A percentile compares a stretch with the other conserved stretches of the same genome.
Conservation (phyloP, 2,329 filamentous ascomycete genomes). For the Paracorniculantispora psalliotae region DNA sequence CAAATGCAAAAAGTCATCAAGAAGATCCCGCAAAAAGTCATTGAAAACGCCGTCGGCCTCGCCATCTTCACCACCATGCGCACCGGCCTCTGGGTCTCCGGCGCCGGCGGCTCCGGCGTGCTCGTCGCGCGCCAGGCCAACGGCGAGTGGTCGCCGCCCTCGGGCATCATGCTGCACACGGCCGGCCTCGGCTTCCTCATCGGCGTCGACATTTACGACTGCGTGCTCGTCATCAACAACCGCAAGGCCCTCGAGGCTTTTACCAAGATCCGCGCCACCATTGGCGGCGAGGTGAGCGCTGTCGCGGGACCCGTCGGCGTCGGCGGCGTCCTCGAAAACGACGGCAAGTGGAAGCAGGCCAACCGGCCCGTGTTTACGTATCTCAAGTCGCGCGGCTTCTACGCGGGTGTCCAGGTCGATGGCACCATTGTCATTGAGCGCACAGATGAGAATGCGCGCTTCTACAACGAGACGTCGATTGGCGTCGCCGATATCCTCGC, state of each 20-base stretch:
- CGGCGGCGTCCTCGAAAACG: conserved; percentile 66
- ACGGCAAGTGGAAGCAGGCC: conserved; percentile 44
- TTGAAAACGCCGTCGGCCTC: conserved; percentile 60
- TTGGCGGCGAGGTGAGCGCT: conserved; percentile 74
- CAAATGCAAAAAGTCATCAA: conserved; percentile 43
- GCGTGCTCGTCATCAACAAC: conserved; percentile 80
- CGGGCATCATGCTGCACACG: conserved; percentile 76
- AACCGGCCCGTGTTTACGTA: conserved; percentile 57
- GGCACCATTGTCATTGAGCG: conserved; percentile 83
- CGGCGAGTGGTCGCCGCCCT: conserved; percentile 73
- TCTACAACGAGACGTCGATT: conserved; percentile 63
- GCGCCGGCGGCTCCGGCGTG: conserved; percentile 62
- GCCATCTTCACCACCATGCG: conserved; percentile 70
- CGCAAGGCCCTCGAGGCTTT: conserved; percentile 72
- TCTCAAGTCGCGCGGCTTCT: conserved; percentile 83
- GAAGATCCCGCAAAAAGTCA: conserved; percentile 54
- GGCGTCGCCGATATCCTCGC: conserved; percentile 43
- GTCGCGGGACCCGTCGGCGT: conserved; percentile 65
- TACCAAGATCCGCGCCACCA: conserved; percentile 65
- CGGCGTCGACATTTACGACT: conserved; percentile 85
- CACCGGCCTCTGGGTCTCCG: conserved; percentile 59
- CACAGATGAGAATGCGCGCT: conserved; percentile 80
- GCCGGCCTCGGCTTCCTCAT: conserved; percentile 74
- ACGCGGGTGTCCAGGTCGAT: conserved; percentile 80
- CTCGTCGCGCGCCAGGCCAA: conserved; percentile 58